Conservation (phyloP, 306 rosid genomes). For the Medicago truncatula region MtrunA17r5.0-ANR NC_053049.1:6817001-6817500, state of each 20-base stretch:
- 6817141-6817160: constrained; percentile 97
- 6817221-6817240: constrained; percentile 89
- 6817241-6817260: constrained; percentile 82
- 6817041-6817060: constrained; percentile 96
- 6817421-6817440: constrained; percentile 88
- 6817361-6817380: constrained; percentile 77
- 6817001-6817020: constrained; percentile 90
- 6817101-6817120: constrained; percentile 87
- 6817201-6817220: constrained; percentile 79
- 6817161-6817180: constrained; percentile 80
- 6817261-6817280: constrained; percentile 89
- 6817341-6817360: constrained; percentile 84
- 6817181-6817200: constrained; percentile 92
- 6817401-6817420: constrained; percentile 85
- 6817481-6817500: constrained; percentile 78
- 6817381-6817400: constrained; percentile 91
- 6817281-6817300: constrained; percentile 82
- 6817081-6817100: constrained; percentile 96
- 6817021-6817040: constrained; percentile 76
- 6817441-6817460: constrained; percentile 77
- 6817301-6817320: constrained; percentile 66
- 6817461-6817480: constrained; percentile 79
- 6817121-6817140: constrained; percentile 91
- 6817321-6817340: constrained; percentile 89
- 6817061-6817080: constrained; percentile 87